A percentile compares a stretch with the other conserved stretches of the same genome.
Evolutionary conservation across 1,139 yeast species (phyloP).

Genomic region (Geotrichum aggregatum): DNA sequence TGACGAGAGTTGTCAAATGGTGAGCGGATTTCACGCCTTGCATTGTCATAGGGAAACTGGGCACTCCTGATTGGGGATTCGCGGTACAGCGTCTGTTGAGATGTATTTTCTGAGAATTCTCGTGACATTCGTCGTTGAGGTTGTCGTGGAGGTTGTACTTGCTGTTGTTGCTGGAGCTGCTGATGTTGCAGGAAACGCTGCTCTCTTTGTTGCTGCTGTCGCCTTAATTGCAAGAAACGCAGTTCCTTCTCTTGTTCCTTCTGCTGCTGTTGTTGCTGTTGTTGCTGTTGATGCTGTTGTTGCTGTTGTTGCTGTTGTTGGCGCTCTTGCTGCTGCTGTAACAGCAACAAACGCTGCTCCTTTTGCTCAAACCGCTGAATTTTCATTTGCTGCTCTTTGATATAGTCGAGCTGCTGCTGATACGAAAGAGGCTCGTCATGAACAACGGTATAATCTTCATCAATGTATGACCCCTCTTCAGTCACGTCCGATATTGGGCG

Average conservation of each 20-base stretch:
- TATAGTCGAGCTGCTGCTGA: constrained; percentile 20
- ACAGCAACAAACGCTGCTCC: constrained; percentile 6
- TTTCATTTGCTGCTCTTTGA: constrained; percentile 18
- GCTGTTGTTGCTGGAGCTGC: too few relatives aligned
- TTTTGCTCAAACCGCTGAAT: constrained; percentile 16
- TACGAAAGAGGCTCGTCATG: constrained; percentile 10
- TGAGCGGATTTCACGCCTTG: too few relatives aligned
- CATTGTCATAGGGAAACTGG: not conserved
- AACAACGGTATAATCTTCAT: not conserved
- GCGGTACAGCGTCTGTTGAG: constrained; percentile 2
- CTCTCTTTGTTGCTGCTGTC: too few relatives aligned
- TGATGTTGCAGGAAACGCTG: too few relatives aligned
- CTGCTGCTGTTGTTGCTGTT: too few relatives aligned
- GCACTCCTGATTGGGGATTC: not conserved
- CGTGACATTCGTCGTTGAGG: too few relatives aligned
- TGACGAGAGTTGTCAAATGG: too few relatives aligned
- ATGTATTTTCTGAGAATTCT: not conserved
- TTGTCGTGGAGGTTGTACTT: too few relatives aligned
- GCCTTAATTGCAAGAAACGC: not conserved
- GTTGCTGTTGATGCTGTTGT: too few relatives aligned
- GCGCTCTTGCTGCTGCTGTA: not conserved
- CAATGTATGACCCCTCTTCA: not conserved
- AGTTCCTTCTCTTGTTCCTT: constrained; percentile 10
- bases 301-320: too few relatives aligned
- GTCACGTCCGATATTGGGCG: constrained; percentile 7